Evolutionary conservation across 2,329 filamentous ascomycete genomes (phyloP).

Genomic region (Chalaropsis ovoidea): DNA sequence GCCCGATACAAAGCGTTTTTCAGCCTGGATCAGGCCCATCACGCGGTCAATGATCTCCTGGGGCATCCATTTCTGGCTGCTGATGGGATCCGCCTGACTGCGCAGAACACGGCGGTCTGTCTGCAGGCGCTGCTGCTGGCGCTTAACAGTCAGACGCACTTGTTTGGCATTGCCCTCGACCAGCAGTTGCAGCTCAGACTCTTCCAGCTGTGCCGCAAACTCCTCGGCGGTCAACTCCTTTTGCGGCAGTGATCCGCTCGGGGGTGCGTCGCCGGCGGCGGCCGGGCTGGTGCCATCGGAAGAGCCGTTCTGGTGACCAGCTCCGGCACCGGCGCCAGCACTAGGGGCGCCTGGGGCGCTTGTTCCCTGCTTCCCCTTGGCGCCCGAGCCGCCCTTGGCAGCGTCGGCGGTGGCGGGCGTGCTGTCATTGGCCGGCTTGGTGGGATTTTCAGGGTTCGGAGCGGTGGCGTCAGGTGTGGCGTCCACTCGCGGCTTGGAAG

Average conservation of each 20-base stretch:
- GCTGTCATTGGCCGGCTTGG: constrained; percentile 23
- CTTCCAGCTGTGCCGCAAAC: constrained; percentile 78
- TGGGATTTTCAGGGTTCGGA: constrained; percentile 19
- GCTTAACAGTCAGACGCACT: constrained; percentile 64
- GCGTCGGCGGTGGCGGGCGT: background rate
- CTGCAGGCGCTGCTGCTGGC: constrained; percentile 67
- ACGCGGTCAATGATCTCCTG: constrained; percentile 68
- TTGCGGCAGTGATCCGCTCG: background rate
- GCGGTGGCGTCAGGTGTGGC: constrained; percentile 33
- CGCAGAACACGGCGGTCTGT: constrained; percentile 78
- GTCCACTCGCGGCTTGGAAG: constrained; percentile 68
- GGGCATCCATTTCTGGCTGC: constrained; percentile 68
- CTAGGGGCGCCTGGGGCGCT: background rate
- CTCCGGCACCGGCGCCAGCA: background rate
- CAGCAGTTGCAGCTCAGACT: constrained; percentile 77
- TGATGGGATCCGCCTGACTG: constrained; percentile 62
- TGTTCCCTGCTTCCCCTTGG: constrained; percentile 22
- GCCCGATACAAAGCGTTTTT: constrained; percentile 43
- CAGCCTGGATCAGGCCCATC: constrained; percentile 59
- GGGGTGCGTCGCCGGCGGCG: background rate
- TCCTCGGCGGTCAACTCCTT: constrained; percentile 68
- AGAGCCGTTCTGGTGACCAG: background rate
- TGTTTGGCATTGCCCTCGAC: constrained; percentile 77
- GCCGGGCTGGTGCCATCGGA: background rate
- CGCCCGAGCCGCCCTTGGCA: constrained; percentile 26